Percentiles rank a stretch among this genome's conserved stretches.
phyloP scores from a whole-genome alignment of 371 early-diverging fungal genomes.

The Mucor indicus region DNA sequence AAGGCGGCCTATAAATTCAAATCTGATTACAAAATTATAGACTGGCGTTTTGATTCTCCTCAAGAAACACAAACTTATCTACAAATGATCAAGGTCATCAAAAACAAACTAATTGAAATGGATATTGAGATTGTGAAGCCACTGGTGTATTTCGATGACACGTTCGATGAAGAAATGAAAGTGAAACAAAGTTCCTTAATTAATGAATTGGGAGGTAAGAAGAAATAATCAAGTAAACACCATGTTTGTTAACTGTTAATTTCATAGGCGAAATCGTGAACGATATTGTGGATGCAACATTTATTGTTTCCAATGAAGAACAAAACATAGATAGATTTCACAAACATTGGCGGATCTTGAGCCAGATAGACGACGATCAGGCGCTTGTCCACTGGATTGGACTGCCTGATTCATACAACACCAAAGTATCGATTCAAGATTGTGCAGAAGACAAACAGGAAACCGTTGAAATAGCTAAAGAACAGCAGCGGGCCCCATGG shows the following conservation, averaged over 20 bases:
- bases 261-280: constrained; percentile 33
- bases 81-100: constrained; percentile 42
- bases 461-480: constrained; percentile 2
- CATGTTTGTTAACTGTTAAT: too few species aligned
- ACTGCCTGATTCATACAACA: constrained; percentile 74
- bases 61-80: constrained; percentile 36
- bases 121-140: constrained; percentile 35
- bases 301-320: constrained; percentile 47
- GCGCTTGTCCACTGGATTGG: constrained; percentile 69
- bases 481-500: constrained; percentile 49
- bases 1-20: constrained; percentile 55
- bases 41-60: constrained; percentile 57
- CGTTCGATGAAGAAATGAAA: constrained; percentile 39
- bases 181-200: constrained; percentile 34
- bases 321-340: constrained; percentile 8
- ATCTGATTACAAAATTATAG: constrained; percentile 38
- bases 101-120: constrained; percentile 25
- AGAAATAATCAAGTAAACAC: background rate
- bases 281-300: constrained; percentile 50
- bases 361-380: constrained; percentile 29
- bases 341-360: constrained; percentile 17
- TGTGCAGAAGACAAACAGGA: constrained; percentile 12
- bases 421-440: constrained; percentile 41
- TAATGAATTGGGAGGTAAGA: constrained; percentile 49
- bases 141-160: constrained; percentile 44